Evolutionary conservation across 495 filamentous ascomycete genomes (phyloP), one percentile per base, ranked within the genome.

Genomic region (Hypoxylon rickii): DNA sequence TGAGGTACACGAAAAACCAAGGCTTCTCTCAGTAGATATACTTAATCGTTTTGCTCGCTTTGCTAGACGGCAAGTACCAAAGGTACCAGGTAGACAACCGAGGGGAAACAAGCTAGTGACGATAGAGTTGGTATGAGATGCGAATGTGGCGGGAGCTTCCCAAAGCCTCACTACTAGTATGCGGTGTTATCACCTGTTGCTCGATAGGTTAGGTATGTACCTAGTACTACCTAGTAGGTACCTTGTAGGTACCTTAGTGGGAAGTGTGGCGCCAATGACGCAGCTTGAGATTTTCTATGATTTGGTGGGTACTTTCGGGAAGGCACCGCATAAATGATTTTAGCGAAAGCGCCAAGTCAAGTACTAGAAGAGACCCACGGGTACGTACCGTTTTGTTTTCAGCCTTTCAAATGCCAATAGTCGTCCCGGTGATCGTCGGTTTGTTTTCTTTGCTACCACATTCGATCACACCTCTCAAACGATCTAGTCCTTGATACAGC

Each of bases 181-280:
- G n/a, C n/a, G n/a, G n/a, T n/a, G n/a, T n/a, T n/a, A 38, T 43
- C 58, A 55, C 51, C 51, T 24, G 49, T 37, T 24, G 44, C 19
- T 20, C 20, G 39, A 29, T 48, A n/a, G n/a, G n/a, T n/a, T n/a
- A n/a, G n/a, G n/a, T n/a, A n/a, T n/a, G n/a, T n/a, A n/a, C n/a
- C n/a, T n/a, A n/a, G n/a, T n/a, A n/a, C n/a, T n/a, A n/a, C n/a
- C n/a, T n/a, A n/a, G n/a, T n/a, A n/a, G n/a, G n/a, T n/a, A n/a
- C n/a, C n/a, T n/a, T n/a, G n/a, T n/a, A n/a, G n/a, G n/a, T n/a
- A n/a, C n/a, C n/a, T n/a, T n/a, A n/a, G n/a, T n/a, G n/a, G 19
- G 44, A 43, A 26, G 16, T 66, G 76, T 79, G 79, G 76, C 76
- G 71, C 70, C 67, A 70, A 71, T 77, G 76, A 81, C 78, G 65